A percentile compares a stretch with the other conserved stretches of the same genome.
phyloP scores from a whole-genome alignment of 2,329 filamentous ascomycete species.

The Hortaea werneckii region DNA sequence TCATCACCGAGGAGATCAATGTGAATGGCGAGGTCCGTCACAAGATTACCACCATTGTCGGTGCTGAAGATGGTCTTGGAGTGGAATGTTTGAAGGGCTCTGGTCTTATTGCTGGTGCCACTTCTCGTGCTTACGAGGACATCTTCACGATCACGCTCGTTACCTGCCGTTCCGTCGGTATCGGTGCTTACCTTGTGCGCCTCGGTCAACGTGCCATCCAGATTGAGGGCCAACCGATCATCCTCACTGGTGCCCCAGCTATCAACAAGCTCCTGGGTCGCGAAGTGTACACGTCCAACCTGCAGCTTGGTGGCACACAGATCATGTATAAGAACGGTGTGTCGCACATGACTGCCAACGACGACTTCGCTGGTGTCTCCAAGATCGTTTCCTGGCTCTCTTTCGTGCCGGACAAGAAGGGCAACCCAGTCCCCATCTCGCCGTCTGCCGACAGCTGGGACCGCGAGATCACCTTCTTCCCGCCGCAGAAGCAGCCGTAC shows the following conservation, averaged over 20 bases:
- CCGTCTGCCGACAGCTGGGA: slow-evolving; percentile 83
- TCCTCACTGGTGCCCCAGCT: slow-evolving; percentile 90
- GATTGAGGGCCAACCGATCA: slow-evolving; percentile 97
- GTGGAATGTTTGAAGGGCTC: slow-evolving; percentile 96
- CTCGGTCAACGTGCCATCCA: slow-evolving; percentile 97
- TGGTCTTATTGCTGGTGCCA: slow-evolving; percentile 95
- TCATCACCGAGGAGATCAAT: slow-evolving; percentile 77
- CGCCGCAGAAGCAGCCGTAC: slow-evolving; percentile 72
- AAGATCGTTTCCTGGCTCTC: slow-evolving; percentile 99
- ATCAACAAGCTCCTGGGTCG: slow-evolving; percentile 97
- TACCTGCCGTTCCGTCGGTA: slow-evolving; percentile 96
- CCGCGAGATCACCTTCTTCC: slow-evolving; percentile 75
- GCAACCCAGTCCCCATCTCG: slow-evolving; percentile 83
- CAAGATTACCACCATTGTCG: slow-evolving; percentile 89
- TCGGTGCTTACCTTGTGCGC: slow-evolving; percentile 96
- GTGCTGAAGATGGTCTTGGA: slow-evolving; percentile 89
- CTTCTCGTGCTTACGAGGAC: slow-evolving; percentile 92
- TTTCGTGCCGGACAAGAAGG: slow-evolving; percentile 91
- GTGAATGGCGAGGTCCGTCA: slow-evolving; percentile 84
- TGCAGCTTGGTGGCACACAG: slow-evolving; percentile 98
- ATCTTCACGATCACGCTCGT: slow-evolving; percentile 98
- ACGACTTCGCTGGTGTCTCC: slow-evolving; percentile 95
- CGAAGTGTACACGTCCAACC: slow-evolving; percentile 97
- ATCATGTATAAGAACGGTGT: slow-evolving; percentile 99
- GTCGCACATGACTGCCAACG: slow-evolving; percentile 94